phyloP scores from a whole-genome alignment of 2,329 filamentous ascomycete species.

The Trichoderma atrobrunneum region DNA sequence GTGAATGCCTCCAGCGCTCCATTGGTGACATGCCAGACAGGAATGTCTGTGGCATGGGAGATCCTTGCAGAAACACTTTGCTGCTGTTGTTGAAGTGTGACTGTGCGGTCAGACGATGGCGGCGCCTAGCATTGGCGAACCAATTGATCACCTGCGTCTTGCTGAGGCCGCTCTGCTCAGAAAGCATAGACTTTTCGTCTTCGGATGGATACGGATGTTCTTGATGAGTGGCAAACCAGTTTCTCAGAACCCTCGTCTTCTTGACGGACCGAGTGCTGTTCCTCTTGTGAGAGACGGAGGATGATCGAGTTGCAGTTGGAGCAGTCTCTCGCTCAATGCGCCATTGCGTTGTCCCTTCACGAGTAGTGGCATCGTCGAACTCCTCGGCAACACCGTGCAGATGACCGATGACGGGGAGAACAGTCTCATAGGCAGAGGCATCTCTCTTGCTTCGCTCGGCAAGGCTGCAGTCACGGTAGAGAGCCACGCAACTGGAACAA shows the following conservation, averaged over 20 bases:
- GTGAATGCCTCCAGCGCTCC: constrained; percentile 42
- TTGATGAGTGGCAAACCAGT: constrained; percentile 46
- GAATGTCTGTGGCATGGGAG: constrained; percentile 40
- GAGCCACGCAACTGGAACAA: constrained; percentile 50
- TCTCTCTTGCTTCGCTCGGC: constrained; percentile 43
- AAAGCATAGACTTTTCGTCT: constrained; percentile 41
- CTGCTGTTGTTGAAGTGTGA: constrained; percentile 27
- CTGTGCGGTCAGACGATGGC: constrained; percentile 39
- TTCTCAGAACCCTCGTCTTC: constrained; percentile 44
- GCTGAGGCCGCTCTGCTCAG: constrained; percentile 44
- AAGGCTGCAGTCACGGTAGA: constrained; percentile 50
- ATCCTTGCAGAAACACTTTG: constrained; percentile 37
- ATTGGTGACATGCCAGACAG: constrained; percentile 43
- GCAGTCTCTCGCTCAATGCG: not conserved
- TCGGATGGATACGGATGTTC: constrained; percentile 49
- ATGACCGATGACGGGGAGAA: constrained; percentile 45
- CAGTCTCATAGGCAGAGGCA: constrained; percentile 46
- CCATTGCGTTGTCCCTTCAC: constrained; percentile 6
- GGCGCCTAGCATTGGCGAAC: constrained; percentile 51
- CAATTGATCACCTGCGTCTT: constrained; percentile 46
- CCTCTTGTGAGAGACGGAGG: constrained; percentile 29
- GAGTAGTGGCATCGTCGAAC: constrained; percentile 17
- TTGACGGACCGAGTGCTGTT: constrained; percentile 42
- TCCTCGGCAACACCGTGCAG: constrained; percentile 48
- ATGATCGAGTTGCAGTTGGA: constrained; percentile 2